Base-by-base conservation (phyloP, 495 filamentous ascomycete genomes). In the Diplogelasinospora grovesii region DNA sequence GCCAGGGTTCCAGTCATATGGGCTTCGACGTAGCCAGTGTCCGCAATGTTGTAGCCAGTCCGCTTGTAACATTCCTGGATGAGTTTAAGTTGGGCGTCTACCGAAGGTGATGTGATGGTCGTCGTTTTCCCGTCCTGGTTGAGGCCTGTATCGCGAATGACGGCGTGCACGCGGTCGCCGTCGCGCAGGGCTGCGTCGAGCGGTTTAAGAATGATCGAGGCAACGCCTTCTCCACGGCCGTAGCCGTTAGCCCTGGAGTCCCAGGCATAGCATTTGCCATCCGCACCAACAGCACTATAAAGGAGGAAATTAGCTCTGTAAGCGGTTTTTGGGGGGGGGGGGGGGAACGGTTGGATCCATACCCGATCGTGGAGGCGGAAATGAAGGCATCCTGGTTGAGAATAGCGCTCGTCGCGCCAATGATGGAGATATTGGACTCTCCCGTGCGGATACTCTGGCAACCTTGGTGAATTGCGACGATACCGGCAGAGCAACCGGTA, bases 181-280 rank as follows among this genome's bases (percentile, higher is more conserved):
- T 71, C 66, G 10, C 49, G 43, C 5, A 74, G 30, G 0, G 72
- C 81, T 27, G 73, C 66, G 13, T 4, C 65, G 60, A 83, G 62
- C 8, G 54, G 54, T 53, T 83, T 86, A 1, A 86, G 30, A 10
- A 68, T 56, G 0, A 83, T 20, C 0, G 65, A 63, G 11, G 55
- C 67, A 0, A 58, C 72, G 4, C 82, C 64, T 14, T 70, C 73
- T 25, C 78, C 67, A 21, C 82, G 73, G 4, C 14, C 82, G 54
- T 79, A 85, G 0, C 82, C 82, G 49, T 81, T 60, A 0, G 79
- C 82, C 0, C 41, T 32, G 0, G 57, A 49, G 22, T 79, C 74
- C 31, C 60, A 66, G 2, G 56, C 61, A 24, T 57, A 42, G 5
- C 35, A 51, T 9, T 42, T 36, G n/a, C 57, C 48, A 9, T 45